These are phyloP conservation scores for Raffaelea arxii DNA, from an alignment of 2,329 filamentous ascomycete genomes.

Conservation along the genomic window DNA sequence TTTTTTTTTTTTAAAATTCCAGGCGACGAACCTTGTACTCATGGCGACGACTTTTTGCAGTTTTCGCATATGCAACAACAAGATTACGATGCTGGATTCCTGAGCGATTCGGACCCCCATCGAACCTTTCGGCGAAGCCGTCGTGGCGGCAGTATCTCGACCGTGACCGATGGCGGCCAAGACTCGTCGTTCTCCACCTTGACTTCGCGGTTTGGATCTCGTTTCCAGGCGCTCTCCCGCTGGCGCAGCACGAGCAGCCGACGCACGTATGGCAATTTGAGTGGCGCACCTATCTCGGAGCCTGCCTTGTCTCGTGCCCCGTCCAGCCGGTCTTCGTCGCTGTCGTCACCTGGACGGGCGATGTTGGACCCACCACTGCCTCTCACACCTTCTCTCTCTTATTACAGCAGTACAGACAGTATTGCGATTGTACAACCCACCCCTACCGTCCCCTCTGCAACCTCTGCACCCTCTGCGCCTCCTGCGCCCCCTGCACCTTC, in stretches of 20 bases:
- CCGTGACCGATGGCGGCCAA: background rate
- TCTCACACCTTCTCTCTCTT: slow-evolving; percentile 53
- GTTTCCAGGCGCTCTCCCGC: slow-evolving; percentile 42
- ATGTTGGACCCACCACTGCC: slow-evolving; percentile 42
- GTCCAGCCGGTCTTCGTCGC: slow-evolving; percentile 71
- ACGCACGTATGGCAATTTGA: slow-evolving; percentile 34
- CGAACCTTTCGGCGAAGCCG: slow-evolving; percentile 1
- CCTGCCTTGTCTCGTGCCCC: slow-evolving; percentile 56
- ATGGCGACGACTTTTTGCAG: slow-evolving; percentile 31
- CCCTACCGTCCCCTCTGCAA: background rate
- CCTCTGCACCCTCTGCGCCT: background rate
- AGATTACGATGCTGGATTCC: slow-evolving; percentile 58
- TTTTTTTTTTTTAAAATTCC: slow-evolving; percentile 4
- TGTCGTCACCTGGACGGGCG: slow-evolving; percentile 48
- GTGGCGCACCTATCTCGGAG: slow-evolving; percentile 60
- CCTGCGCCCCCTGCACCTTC: no score
- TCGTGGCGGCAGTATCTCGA: slow-evolving; percentile 7
- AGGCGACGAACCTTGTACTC: slow-evolving; percentile 55
- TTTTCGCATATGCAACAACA: slow-evolving; percentile 30
- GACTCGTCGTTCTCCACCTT: slow-evolving; percentile 54
- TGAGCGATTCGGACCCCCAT: slow-evolving; percentile 52
- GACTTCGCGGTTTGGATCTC: slow-evolving; percentile 54
- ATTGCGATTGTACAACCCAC: slow-evolving; percentile 26
- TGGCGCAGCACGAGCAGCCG: slow-evolving; percentile 37
- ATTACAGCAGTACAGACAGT: slow-evolving; percentile 50